Evolutionary conservation across 2,329 filamentous ascomycete species (phyloP).

Genomic region (Neonectria magnoliae): DNA sequence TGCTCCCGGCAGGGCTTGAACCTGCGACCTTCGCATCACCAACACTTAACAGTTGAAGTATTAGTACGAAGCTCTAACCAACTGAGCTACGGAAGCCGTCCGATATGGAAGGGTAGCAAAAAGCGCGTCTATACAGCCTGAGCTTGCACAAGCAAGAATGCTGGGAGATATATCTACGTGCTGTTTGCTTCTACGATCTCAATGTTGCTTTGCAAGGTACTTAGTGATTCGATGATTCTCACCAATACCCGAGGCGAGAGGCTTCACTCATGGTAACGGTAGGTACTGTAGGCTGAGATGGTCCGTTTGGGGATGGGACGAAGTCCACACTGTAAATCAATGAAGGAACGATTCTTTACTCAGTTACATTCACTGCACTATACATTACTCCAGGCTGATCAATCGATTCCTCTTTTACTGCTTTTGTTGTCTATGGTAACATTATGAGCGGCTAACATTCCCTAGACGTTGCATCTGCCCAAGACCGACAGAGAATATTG

Average conservation of each 20-base stretch:
- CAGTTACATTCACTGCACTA: background rate
- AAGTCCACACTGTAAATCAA: background rate
- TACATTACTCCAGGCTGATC: background rate
- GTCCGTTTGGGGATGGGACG: background rate
- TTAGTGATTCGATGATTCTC: background rate
- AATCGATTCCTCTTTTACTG: background rate
- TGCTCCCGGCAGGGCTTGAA: constrained; percentile 45
- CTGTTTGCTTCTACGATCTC: background rate
- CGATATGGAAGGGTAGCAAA: background rate
- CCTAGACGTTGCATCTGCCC: background rate
- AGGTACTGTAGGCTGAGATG: no score
- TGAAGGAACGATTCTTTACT: background rate
- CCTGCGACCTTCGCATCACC: constrained; percentile 43
- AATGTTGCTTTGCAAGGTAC: background rate
- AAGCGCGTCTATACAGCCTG: background rate
- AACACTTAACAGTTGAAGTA: constrained; percentile 34
- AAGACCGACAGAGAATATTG: background rate
- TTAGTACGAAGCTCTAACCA: constrained; percentile 45
- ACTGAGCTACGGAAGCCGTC: constrained; percentile 44
- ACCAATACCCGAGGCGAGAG: background rate
- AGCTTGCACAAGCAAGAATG: background rate
- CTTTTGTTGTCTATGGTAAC: background rate
- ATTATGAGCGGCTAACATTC: background rate
- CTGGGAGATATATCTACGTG: background rate
- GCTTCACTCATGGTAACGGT: no score